These are phyloP conservation scores for Tagetes erecta DNA, from an alignment of 129 eudicot species.

Conservation along the genomic window DNA sequence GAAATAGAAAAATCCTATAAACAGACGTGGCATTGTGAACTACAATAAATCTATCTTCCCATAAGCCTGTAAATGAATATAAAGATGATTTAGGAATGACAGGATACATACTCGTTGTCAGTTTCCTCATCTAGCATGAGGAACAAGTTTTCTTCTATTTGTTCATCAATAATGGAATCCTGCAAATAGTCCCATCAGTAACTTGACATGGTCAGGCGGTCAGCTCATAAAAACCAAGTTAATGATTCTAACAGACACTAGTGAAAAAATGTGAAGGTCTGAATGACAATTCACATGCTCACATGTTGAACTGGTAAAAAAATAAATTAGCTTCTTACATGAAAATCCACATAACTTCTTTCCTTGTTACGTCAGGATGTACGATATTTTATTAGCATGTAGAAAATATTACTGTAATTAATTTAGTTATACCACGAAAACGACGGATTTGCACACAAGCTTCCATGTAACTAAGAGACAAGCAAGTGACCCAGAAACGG, in stretches of 20 bases:
- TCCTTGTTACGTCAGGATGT: conserved; percentile 10
- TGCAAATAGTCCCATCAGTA: conserved; percentile 44
- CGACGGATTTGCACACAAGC: conserved; percentile 12
- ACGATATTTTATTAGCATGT: conserved; percentile 15
- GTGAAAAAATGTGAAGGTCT: background rate
- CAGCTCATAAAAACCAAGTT: conserved; percentile 14
- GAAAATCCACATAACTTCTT: conserved; percentile 9
- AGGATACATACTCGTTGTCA: conserved; percentile 72
- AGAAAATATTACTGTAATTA: conserved; percentile 12
- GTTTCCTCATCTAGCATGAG: conserved; percentile 98
- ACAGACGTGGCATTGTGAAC: background rate
- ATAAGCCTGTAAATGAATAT: conserved; percentile 8
- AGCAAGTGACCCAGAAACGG: background rate
- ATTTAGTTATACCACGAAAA: conserved; percentile 9
- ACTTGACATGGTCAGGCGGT: conserved; percentile 19
- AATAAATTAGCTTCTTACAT: background rate
- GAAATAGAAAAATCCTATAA: conserved; percentile 13
- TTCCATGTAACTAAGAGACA: conserved; percentile 20
- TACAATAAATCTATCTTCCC: conserved; percentile 1
- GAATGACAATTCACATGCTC: conserved; percentile 8
- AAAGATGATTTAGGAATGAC: conserved; percentile 17
- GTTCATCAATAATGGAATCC: conserved; percentile 82
- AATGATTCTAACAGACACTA: conserved; percentile 10
- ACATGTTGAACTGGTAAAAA: conserved; percentile 7
- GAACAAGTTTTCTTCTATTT: conserved; percentile 87